phyloP scores from a whole-genome alignment of 139 green algal species.

The Chlorella sp. region DNA sequence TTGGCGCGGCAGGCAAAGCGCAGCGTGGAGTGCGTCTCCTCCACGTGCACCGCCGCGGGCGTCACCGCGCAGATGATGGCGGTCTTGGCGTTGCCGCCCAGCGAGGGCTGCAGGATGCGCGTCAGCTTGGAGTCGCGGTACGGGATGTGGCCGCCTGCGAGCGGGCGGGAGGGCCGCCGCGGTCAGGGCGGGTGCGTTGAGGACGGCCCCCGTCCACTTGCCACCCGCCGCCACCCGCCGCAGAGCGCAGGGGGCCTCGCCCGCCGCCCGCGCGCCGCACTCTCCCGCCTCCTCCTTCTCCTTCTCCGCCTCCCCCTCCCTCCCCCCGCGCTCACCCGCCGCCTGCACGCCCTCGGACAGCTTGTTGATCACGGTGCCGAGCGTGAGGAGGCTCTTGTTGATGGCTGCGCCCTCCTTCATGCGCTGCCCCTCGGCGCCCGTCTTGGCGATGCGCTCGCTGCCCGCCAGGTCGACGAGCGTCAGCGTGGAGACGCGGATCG shows the following conservation, averaged over 20 bases:
- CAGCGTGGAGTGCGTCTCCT: slow-evolving; percentile 94
- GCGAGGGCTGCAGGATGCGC: slow-evolving; percentile 89
- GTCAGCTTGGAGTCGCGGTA: slow-evolving; percentile 92
- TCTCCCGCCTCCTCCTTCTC: too few species aligned
- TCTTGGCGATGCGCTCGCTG: slow-evolving; percentile 90
- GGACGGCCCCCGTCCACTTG: too few species aligned
- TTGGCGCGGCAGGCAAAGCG: slow-evolving; percentile 93
- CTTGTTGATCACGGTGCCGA: slow-evolving; percentile 97
- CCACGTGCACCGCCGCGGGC: slow-evolving; percentile 69
- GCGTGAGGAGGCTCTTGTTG: slow-evolving; percentile 90
- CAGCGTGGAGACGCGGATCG: slow-evolving; percentile 71
- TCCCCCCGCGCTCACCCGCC: neutral
- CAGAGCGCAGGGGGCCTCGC: too few species aligned
- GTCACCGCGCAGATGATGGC: slow-evolving; percentile 96
- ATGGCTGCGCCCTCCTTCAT: slow-evolving; percentile 95
- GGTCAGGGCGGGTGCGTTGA: too few species aligned
- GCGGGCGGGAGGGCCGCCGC: too few species aligned
- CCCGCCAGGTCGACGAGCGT: slow-evolving; percentile 94
- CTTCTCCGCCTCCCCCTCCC: too few species aligned
- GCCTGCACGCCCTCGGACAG: slow-evolving; percentile 66
- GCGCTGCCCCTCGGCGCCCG: slow-evolving; percentile 88
- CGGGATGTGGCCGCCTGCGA: slow-evolving; percentile 78
- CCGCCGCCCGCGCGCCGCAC: too few species aligned
- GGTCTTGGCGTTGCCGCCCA: slow-evolving; percentile 96
- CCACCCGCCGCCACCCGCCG: too few species aligned